Percentiles rank a stretch among this genome's conserved stretches.
These are phyloP conservation scores for Dendrobium huoshanense DNA, from an alignment of 106 monocot genomes.

Conservation along the genomic window DNA sequence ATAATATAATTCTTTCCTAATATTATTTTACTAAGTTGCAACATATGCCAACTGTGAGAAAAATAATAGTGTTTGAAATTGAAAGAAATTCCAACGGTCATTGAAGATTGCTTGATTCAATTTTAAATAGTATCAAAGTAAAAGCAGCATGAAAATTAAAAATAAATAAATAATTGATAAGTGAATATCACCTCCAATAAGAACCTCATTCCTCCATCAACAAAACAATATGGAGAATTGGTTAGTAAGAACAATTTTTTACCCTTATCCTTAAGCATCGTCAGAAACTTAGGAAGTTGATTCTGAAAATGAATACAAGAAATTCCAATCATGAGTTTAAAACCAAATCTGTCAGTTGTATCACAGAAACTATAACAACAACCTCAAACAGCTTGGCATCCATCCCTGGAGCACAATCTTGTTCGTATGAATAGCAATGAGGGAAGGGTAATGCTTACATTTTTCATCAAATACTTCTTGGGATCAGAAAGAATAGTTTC, in stretches of 20 bases:
- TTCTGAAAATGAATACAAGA: constrained; percentile 29
- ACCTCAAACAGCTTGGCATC: neutral
- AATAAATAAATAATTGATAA: neutral
- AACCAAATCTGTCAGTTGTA: too few species aligned
- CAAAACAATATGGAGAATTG: constrained; percentile 94
- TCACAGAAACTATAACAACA: neutral
- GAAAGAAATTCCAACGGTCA: neutral
- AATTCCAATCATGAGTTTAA: neutral
- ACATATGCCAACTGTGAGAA: neutral
- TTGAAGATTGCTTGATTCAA: neutral
- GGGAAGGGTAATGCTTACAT: constrained; percentile 31
- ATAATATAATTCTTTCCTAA: neutral
- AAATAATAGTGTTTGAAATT: neutral
- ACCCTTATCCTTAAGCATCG: constrained; percentile 75
- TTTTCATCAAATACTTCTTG: constrained; percentile 81
- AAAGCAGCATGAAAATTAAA: constrained; percentile 3
- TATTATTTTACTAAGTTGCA: neutral
- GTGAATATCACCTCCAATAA: constrained; percentile 66
- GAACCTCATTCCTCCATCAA: constrained; percentile 90
- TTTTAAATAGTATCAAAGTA: neutral
- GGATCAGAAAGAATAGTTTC: constrained; percentile 74
- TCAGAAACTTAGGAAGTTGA: constrained; percentile 52
- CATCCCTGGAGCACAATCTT: neutral
- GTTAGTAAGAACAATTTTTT: constrained; percentile 94
- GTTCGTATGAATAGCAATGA: neutral